Evolutionary conservation across 2,329 filamentous ascomycete species (phyloP).

Genomic region (Teratosphaeria gauchensis): DNA sequence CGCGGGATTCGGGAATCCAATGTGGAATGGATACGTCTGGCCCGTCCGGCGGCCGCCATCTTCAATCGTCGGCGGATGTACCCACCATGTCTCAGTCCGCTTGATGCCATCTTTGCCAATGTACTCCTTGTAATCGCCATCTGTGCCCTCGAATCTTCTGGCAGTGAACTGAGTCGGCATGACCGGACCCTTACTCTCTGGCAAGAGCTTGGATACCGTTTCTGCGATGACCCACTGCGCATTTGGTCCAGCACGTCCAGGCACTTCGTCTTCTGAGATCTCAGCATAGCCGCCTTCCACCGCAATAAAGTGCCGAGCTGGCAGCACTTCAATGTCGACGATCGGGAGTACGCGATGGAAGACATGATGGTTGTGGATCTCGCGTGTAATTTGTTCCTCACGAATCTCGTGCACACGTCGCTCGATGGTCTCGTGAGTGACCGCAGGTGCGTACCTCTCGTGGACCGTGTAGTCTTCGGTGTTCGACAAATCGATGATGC

Average conservation of each 20-base stretch:
- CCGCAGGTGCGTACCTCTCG: conserved; percentile 31
- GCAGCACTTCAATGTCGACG: conserved; percentile 43
- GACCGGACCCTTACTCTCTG: conserved; percentile 6
- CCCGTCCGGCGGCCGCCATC: conserved; percentile 22
- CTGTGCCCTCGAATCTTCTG: conserved; percentile 26
- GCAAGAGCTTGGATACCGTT: conserved; percentile 21
- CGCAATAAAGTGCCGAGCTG: conserved; percentile 43
- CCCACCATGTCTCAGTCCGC: conserved; percentile 35
- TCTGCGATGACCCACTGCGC: conserved; percentile 27
- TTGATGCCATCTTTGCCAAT: conserved; percentile 32
- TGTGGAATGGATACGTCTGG: conserved; percentile 25
- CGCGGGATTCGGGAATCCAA: conserved; percentile 13
- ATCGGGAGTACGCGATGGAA: conserved; percentile 46
- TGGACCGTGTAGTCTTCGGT: conserved; percentile 31
- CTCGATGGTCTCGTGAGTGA: conserved; percentile 41
- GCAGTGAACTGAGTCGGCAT: conserved; percentile 24
- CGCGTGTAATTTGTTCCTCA: conserved; percentile 40
- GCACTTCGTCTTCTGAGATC: conserved; percentile 35
- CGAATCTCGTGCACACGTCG: conserved; percentile 37
- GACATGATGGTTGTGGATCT: conserved; percentile 46
- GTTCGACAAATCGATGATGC: conserved; percentile 27
- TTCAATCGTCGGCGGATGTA: conserved; percentile 37
- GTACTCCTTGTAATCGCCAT: conserved; percentile 33
- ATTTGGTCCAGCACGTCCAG: conserved; percentile 18
- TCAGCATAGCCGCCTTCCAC: conserved; percentile 32